Base-by-base conservation (phyloP, 2,329 filamentous ascomycete species). In the Fusarium sp. region DNA sequence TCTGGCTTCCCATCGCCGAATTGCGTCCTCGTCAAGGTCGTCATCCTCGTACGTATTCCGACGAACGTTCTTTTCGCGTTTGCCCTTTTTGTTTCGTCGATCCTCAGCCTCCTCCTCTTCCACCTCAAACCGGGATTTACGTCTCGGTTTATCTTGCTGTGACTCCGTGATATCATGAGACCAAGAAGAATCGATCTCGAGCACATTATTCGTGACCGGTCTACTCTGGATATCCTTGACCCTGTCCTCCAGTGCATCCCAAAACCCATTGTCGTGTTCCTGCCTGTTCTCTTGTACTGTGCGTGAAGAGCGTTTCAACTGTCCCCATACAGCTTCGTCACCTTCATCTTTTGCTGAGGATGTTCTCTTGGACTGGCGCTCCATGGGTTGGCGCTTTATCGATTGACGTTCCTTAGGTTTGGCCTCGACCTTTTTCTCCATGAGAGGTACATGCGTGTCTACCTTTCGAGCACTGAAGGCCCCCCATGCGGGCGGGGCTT, bases 1-100 rank as follows among this genome's bases (percentile, higher is more conserved):
- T 28, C 79, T 78, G 28, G 78, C 73, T 55, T 84, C 80, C 67
- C 76, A 80, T 21, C 76, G 75, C 34, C 76, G 72, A 15, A 77
- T 72, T 1, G 74, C 69, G 15, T 80, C 80, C 9, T 84, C 82
- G 15, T 83, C 79, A 67, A 78, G 80, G 17, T 82, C 80, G 1
- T 80, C 78, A 1, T 80, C 76, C 5, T 77, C 72, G 4, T 75
- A 67, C 15, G 62, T 21, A 7, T 49, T 38, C 17, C 63, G 70
- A 8, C 72, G 62, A 28, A 66, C 64, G 26, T 73, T 78, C 46
- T 73, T 71, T 6, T 50, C 50, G 19, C 73, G 71, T 46, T 78
- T 77, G 7, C 62, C 47, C 50, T 75, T 75, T 46, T 75, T 78
- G 26, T 58, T 62, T 47, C 62, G 62, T 42, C 56, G 62, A 7